phyloP scores from a whole-genome alignment of 164 flowering plant genomes.

The Berberis thunbergii region DNA sequence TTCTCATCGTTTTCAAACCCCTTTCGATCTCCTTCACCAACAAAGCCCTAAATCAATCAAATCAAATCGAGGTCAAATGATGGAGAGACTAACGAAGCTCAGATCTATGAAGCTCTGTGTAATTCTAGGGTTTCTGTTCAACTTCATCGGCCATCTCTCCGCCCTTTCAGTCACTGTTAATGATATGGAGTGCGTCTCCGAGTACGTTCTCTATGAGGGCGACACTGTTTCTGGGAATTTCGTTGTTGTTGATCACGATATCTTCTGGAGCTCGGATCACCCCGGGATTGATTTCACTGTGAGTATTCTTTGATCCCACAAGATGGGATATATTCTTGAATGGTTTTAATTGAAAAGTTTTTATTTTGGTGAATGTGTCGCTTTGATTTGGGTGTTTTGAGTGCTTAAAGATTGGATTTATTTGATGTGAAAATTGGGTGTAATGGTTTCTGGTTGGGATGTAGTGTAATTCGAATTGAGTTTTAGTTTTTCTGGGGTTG shows the following conservation, averaged over 20 bases:
- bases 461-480: too few relatives aligned
- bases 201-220: conserved; percentile 84
- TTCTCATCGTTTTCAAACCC: too few relatives aligned
- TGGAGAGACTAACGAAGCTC: conserved; percentile 24
- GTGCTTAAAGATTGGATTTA: too few relatives aligned
- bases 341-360: too few relatives aligned
- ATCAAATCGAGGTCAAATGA: not conserved
- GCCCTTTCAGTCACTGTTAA: conserved; percentile 77
- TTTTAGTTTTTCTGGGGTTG: too few relatives aligned
- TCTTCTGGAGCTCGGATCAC: conserved; percentile 87
- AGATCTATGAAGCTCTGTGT: conserved; percentile 12
- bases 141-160: conserved; percentile 20
- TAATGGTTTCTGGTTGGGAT: too few relatives aligned
- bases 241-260: conserved; percentile 90
- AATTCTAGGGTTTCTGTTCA: conserved; percentile 26
- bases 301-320: conserved; percentile 2
- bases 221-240: conserved; percentile 80
- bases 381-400: too few relatives aligned
- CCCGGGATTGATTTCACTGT: conserved; percentile 87
- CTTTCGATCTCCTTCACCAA: too few relatives aligned
- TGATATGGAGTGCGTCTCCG: conserved; percentile 74
- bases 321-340: too few relatives aligned
- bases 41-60: too few relatives aligned
- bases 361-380: too few relatives aligned
- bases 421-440: too few relatives aligned